These are phyloP conservation scores for Lentithecium fluviatile DNA, from an alignment of 495 filamentous ascomycete species.

Conservation along the genomic window DNA sequence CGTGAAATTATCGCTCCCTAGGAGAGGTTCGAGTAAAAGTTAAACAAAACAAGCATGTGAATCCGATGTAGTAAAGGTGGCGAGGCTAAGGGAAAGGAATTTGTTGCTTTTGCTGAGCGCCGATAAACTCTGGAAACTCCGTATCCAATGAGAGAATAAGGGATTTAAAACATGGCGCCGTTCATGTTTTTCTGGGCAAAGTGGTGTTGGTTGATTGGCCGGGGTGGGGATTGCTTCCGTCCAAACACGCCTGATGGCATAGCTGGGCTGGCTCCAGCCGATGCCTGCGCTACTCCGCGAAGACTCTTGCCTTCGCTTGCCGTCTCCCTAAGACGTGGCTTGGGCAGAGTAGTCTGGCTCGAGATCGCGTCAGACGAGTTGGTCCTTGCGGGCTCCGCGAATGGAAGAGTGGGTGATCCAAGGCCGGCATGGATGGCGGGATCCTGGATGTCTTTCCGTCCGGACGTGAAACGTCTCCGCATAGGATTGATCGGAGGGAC, in stretches of 20 bases:
- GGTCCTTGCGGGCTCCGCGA: constrained; percentile 25
- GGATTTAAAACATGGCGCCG: constrained; percentile 30
- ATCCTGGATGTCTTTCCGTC: constrained; percentile 23
- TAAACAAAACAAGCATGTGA: background rate
- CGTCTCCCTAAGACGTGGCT: constrained; percentile 30
- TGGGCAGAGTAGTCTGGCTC: constrained; percentile 10
- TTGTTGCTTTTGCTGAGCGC: constrained; percentile 12
- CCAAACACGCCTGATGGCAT: constrained; percentile 18
- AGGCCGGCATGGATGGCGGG: constrained; percentile 6
- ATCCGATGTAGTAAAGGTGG: background rate
- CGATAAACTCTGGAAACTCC: background rate
- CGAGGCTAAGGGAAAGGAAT: background rate
- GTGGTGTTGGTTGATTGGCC: constrained; percentile 24
- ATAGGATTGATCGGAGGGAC: constrained; percentile 44
- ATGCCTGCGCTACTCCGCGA: constrained; percentile 18
- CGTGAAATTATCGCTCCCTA: background rate
- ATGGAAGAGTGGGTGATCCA: constrained; percentile 18
- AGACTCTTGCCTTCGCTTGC: constrained; percentile 36
- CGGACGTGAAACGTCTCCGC: constrained; percentile 39
- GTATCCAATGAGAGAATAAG: background rate
- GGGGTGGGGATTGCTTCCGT: constrained; percentile 26
- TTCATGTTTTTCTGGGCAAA: constrained; percentile 22
- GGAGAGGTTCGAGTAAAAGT: background rate
- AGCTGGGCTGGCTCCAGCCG: constrained; percentile 20
- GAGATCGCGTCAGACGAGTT: constrained; percentile 31